Conservation (phyloP, 1,284 basidiomycete species). For the Trametes hirsuta region DNA sequence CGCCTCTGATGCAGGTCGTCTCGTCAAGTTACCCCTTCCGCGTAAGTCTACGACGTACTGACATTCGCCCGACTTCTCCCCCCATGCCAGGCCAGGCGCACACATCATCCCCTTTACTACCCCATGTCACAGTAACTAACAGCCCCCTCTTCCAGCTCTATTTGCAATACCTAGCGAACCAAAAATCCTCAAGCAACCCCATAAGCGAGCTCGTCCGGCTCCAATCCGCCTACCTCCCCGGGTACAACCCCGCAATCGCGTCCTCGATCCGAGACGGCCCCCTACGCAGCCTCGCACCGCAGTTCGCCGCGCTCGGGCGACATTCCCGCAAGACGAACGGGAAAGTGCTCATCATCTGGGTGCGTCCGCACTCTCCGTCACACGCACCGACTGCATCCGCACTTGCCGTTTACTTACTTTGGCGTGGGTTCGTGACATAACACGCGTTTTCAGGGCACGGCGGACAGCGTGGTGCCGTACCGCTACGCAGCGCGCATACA, state of each 20-base stretch:
- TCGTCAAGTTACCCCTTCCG: slow-evolving; percentile 62
- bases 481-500: slow-evolving; percentile 60
- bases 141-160: slow-evolving; percentile 44
- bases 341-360: slow-evolving; percentile 65
- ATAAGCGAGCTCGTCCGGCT: slow-evolving; percentile 63
- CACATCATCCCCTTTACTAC: not conserved
- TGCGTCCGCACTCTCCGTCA: slow-evolving; percentile 36
- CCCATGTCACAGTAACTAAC: not conserved
- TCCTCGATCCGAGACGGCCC: slow-evolving; percentile 77
- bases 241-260: slow-evolving; percentile 72
- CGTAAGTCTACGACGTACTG: slow-evolving; percentile 41
- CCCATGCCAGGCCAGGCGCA: not conserved
- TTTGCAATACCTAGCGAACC: slow-evolving; percentile 48
- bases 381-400: not conserved
- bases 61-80: too few species aligned
- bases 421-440: not conserved
- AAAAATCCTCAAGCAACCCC: slow-evolving; percentile 36
- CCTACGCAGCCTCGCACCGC: slow-evolving; percentile 55
- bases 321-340: slow-evolving; percentile 43
- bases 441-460: slow-evolving; percentile 56
- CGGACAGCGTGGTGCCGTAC: slow-evolving; percentile 65
- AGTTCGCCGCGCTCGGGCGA: slow-evolving; percentile 52
- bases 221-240: slow-evolving; percentile 72
- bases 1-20: slow-evolving; percentile 64
- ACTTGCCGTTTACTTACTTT: not conserved